Evolutionary conservation across 1,284 basidiomycete genomes (phyloP), one percentile per base, ranked within the genome.

Genomic region (Phellinidium pouzarii): DNA sequence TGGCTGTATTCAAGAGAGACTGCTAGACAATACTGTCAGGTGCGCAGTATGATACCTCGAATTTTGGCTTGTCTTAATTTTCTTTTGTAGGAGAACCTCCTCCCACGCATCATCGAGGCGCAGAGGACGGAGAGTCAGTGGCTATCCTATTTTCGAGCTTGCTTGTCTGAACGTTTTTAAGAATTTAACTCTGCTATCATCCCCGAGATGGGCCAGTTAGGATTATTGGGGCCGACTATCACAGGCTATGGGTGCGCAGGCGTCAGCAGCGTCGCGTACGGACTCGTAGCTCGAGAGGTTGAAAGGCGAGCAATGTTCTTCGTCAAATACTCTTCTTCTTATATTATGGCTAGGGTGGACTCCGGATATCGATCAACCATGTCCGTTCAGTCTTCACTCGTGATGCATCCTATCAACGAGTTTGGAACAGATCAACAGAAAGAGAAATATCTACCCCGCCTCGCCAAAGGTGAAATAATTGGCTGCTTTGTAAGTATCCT

Each of bases 331-430:
- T 42, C 9, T 31, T 12, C 25, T 22, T 17, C n/a, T 19, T 31
- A 23, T 51, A 48, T 2, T 48, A 29, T 50, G 46, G 7, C 42
- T 58, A 91, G 91, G 50, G 84, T 99, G 37, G 95, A 99, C 68
- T 96, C 93, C 1, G 95, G 95, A 2, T 98, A 96, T 66, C 85
- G 94, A 31, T 94, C 90, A 4, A 94, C 87, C n/a, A 87, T 94
- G 66, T 94, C 91, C 25, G 95, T 99, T 1, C 95, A 99, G 67
- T 93, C 89, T 0, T 95, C 92, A 4, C 77, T 99, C 29, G 92
- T 95, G n/a, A 99, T 99, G 94, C 91, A 95, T 64, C 93, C 95
- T 3, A 97, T 98, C 65, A 76, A 92, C 68, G 89, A 88, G 62
- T 98, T 95, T 66, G 94, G 95, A 1, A 82, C 82, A 0, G 85